Conservation (phyloP, 495 filamentous ascomycete genomes). For the Penicillium pancosmium region DNA sequence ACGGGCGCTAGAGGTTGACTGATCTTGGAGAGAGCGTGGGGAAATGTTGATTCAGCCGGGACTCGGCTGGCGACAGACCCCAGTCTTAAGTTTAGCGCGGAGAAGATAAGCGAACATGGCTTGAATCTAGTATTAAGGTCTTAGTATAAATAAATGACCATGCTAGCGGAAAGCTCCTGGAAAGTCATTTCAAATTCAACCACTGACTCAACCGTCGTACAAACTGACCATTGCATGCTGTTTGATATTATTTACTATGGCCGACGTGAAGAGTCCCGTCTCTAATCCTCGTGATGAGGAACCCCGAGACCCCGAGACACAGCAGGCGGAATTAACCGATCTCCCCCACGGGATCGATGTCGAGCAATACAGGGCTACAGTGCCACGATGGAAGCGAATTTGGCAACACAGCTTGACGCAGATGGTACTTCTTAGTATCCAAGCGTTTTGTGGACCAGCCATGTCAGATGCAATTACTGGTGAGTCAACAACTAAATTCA, state of each 20-base stretch:
- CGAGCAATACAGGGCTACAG: conserved; percentile 19
- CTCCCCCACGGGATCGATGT: conserved; percentile 11
- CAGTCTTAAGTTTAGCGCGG: conserved; percentile 1
- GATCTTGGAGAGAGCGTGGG: conserved; percentile 1
- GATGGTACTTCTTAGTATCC: conserved; percentile 31
- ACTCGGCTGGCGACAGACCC: conserved; percentile 5
- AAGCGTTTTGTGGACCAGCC: conserved; percentile 23
- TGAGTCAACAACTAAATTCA: conserved; percentile 7
- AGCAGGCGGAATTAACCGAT: conserved; percentile 1
- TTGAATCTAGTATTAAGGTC: background rate
- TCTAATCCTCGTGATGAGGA: background rate
- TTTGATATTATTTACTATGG: conserved; percentile 2
- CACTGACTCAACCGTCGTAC: background rate
- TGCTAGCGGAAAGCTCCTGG: background rate
- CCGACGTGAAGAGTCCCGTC: conserved; percentile 19
- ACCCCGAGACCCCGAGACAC: background rate
- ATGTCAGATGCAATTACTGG: conserved; percentile 33
- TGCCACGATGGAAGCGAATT: conserved; percentile 31
- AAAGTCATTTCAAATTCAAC: background rate
- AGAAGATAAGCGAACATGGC: background rate
- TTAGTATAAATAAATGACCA: conserved; percentile 5
- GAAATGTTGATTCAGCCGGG: background rate
- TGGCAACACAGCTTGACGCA: conserved; percentile 39
- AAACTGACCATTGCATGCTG: background rate
- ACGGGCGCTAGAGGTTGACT: background rate